Percentiles rank a stretch among this genome's conserved stretches.
These are phyloP conservation scores for Colletotrichum limetticola DNA, from an alignment of 2,329 filamentous ascomycete species.

Conservation along the genomic window DNA sequence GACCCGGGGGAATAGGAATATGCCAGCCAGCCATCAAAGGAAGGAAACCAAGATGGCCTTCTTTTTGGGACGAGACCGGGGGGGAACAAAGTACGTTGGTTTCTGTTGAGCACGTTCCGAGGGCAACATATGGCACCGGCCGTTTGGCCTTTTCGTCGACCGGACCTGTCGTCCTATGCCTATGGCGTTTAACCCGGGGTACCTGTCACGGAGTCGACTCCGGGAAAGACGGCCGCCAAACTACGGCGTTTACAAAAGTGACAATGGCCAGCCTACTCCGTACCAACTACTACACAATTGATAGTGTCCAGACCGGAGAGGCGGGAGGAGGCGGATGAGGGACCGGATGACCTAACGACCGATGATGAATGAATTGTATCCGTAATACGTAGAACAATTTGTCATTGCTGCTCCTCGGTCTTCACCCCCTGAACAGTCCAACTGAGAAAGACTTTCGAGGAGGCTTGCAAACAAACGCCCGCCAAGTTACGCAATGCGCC, in stretches of 20 bases:
- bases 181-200: background rate
- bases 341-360: background rate
- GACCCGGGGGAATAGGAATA: background rate
- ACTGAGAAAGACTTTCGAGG: background rate
- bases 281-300: background rate
- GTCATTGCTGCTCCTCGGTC: background rate
- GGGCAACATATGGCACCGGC: background rate
- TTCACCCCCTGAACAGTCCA: background rate
- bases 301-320: background rate
- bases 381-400: background rate
- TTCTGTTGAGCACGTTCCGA: background rate
- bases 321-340: background rate
- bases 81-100: background rate
- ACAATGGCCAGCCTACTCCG: background rate
- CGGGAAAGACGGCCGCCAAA: background rate
- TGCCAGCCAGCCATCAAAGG: background rate
- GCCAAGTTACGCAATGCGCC: background rate
- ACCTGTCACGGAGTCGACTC: conserved; percentile 19
- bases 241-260: background rate
- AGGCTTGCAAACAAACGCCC: background rate
- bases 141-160: background rate
- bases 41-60: background rate
- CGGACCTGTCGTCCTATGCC: background rate
- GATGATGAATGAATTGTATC: background rate
- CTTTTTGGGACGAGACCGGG: conserved; percentile 1